Conservation (phyloP, 768 basidiomycete species). For the Austroboletus festivus region DNA sequence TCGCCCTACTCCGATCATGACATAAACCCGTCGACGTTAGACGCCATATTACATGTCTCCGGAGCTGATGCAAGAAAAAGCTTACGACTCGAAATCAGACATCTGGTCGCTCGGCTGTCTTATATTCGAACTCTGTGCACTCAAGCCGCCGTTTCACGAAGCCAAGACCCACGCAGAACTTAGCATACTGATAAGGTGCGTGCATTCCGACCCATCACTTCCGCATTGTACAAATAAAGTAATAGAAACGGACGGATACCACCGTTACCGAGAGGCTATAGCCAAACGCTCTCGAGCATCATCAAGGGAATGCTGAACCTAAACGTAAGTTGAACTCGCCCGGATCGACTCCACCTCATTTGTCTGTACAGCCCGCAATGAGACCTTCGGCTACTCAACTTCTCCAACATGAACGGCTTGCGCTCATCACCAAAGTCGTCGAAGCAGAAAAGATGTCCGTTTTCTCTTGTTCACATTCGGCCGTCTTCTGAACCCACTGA, state of each 20-base stretch:
- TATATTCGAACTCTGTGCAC: conserved; percentile 92
- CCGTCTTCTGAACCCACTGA: not conserved
- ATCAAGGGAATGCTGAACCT: conserved; percentile 87
- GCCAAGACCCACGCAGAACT: conserved; percentile 88
- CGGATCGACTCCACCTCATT: not conserved
- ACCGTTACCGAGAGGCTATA: conserved; percentile 82
- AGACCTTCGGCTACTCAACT: conserved; percentile 79
- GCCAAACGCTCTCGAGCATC: conserved; percentile 62
- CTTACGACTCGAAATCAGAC: conserved; percentile 97
- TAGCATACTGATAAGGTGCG: conserved; percentile 74
- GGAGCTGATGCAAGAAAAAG: conserved; percentile 94
- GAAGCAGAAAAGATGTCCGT: conserved; percentile 78
- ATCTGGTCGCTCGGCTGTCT: conserved; percentile 98
- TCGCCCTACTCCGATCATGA: not conserved
- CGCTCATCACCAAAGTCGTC: conserved; percentile 64
- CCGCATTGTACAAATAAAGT: not conserved
- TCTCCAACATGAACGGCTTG: conserved; percentile 74
- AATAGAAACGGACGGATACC: conserved; percentile 84
- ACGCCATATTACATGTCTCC: conserved; percentile 99
- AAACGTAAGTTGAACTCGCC: conserved; percentile 50
- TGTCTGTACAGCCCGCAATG: conserved; percentile 65
- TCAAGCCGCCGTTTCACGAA: conserved; percentile 91
- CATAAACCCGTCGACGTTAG: conserved; percentile 52
- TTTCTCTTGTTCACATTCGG: not conserved
- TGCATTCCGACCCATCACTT: not conserved